Evolutionary conservation across 768 basidiomycete species (phyloP).

Genomic region (Xerocomellus intermedius): DNA sequence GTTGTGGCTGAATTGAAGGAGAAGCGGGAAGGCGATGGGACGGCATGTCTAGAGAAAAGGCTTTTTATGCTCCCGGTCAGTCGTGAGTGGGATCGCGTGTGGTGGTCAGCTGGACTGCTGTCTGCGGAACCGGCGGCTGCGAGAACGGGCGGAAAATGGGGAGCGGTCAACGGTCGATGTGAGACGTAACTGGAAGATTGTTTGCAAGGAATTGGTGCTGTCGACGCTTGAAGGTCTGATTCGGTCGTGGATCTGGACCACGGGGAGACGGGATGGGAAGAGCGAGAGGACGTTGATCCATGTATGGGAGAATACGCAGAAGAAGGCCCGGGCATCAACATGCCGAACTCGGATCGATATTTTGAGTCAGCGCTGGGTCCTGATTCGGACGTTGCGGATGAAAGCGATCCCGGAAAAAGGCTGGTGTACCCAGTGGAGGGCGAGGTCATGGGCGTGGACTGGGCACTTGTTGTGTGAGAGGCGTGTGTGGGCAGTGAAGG

Average conservation of each 20-base stretch:
- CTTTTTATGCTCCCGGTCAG: conserved; percentile 34
- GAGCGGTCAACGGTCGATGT: conserved; percentile 18
- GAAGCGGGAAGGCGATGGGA: conserved; percentile 21
- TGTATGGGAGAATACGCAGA: conserved; percentile 10
- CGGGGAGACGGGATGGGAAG: conserved; percentile 15
- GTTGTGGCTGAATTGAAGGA: conserved; percentile 16
- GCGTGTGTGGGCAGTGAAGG: conserved; percentile 1
- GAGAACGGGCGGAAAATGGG: conserved; percentile 4
- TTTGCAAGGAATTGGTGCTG: neutral
- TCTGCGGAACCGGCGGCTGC: neutral
- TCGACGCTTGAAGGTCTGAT: conserved; percentile 15
- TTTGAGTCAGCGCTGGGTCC: conserved; percentile 8
- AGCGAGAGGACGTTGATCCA: conserved; percentile 13
- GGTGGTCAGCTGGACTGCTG: conserved; percentile 4
- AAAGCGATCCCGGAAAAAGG: conserved; percentile 18
- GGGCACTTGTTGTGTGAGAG: conserved; percentile 14
- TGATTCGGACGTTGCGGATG: conserved; percentile 29
- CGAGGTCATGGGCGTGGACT: conserved; percentile 28
- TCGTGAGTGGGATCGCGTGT: conserved; percentile 15
- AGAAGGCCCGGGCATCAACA: conserved; percentile 5
- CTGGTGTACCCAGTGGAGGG: conserved; percentile 24
- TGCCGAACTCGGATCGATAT: conserved; percentile 18
- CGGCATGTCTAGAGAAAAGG: conserved; percentile 35
- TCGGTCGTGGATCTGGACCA: conserved; percentile 19
- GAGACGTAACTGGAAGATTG: neutral